phyloP scores from a whole-genome alignment of 2,329 filamentous ascomycete genomes.

The Paracoccidioides brasiliensis region DNA sequence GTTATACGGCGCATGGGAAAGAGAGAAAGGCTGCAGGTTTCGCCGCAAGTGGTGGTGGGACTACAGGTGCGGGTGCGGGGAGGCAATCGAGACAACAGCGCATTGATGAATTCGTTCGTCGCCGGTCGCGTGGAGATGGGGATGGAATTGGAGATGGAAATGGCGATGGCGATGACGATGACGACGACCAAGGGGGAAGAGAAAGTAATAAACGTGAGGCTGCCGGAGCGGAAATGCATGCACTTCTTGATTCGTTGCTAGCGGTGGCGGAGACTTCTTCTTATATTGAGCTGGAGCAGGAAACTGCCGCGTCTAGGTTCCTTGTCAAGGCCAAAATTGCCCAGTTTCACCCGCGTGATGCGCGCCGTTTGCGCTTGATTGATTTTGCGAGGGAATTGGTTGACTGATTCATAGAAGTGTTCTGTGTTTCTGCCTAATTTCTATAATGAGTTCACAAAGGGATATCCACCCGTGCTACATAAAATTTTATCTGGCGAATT shows the following conservation, averaged over 20 bases:
- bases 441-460: background rate
- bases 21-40: conserved; percentile 33
- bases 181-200: conserved; percentile 10
- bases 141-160: conserved; percentile 12
- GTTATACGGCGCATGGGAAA: conserved; percentile 42
- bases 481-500: background rate
- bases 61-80: conserved; percentile 17
- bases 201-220: conserved; percentile 34
- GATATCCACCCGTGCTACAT: background rate
- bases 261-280: conserved; percentile 29
- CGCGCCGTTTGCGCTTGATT: conserved; percentile 38
- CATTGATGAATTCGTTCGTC: conserved; percentile 40
- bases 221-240: conserved; percentile 36
- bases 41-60: background rate
- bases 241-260: conserved; percentile 35
- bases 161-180: conserved; percentile 11
- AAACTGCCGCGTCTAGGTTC: conserved; percentile 42
- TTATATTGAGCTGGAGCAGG: conserved; percentile 37
- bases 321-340: conserved; percentile 43
- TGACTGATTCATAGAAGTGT: conserved; percentile 2
- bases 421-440: background rate
- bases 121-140: conserved; percentile 14
- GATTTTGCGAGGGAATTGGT: conserved; percentile 32
- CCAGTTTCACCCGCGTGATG: conserved; percentile 43
- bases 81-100: conserved; percentile 31